These are phyloP conservation scores for Austroboletus novae-zelandiae DNA, from an alignment of 1,284 basidiomycete genomes.

Conservation along the genomic window DNA sequence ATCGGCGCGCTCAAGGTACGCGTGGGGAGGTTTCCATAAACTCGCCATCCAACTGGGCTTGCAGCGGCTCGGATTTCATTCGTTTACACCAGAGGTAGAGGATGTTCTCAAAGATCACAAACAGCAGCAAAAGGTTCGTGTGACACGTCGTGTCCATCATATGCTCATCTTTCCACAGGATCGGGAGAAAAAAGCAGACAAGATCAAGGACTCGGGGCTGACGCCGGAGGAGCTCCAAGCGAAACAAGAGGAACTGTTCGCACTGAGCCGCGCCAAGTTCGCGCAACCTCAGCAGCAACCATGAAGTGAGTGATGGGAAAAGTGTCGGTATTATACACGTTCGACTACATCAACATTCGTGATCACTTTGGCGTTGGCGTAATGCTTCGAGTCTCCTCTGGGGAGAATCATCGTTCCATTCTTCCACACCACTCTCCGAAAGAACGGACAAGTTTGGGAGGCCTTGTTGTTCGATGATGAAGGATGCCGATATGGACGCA, in stretches of 20 bases:
- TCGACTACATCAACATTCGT: slow-evolving; percentile 37
- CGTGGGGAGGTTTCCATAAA: slow-evolving; percentile 4
- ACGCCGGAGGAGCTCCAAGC: slow-evolving; percentile 87
- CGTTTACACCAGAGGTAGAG: slow-evolving; percentile 85
- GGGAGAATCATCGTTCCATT: slow-evolving; percentile 74
- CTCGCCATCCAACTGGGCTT: slow-evolving; percentile 10
- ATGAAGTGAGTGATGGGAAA: slow-evolving; percentile 7
- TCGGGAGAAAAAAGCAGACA: slow-evolving; percentile 85
- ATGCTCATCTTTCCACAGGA: slow-evolving; percentile 46
- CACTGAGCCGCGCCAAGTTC: slow-evolving; percentile 78
- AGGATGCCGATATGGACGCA: slow-evolving; percentile 79
- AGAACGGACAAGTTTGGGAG: slow-evolving; percentile 49
- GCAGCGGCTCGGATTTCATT: slow-evolving; percentile 87
- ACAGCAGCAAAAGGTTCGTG: slow-evolving; percentile 83
- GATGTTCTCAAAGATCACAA: slow-evolving; percentile 94
- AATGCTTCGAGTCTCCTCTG: slow-evolving; percentile 53
- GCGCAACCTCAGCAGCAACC: slow-evolving; percentile 41
- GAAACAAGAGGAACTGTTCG: slow-evolving; percentile 90
- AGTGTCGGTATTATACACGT: slow-evolving; percentile 24
- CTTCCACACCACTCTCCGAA: slow-evolving; percentile 33
- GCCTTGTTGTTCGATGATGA: slow-evolving; percentile 80
- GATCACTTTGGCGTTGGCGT: slow-evolving; percentile 32
- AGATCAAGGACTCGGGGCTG: slow-evolving; percentile 87
- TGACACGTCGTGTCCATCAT: slow-evolving; percentile 10
- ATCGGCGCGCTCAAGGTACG: slow-evolving; percentile 86